Percentiles rank a stretch among this genome's conserved stretches.
Conservation (phyloP, 2,329 filamentous ascomycete species). For the Cylindrodendrum hubeiense region DNA sequence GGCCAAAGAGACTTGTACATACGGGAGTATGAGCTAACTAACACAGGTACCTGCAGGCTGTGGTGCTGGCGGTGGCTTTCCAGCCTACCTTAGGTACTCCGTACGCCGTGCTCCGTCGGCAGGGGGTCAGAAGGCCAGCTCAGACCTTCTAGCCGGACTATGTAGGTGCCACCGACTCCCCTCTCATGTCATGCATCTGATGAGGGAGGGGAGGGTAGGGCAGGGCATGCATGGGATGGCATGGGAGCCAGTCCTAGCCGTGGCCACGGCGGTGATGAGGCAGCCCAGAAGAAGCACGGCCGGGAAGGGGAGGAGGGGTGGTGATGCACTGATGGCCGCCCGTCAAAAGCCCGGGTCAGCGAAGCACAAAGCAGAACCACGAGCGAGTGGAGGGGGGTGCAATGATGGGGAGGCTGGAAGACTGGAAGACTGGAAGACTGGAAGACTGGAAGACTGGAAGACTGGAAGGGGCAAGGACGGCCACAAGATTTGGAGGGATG, state of each 20-base stretch:
- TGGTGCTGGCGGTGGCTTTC: slow-evolving; percentile 13
- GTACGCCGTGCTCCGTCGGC: not conserved
- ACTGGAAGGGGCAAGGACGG: not conserved
- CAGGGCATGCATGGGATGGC: not conserved
- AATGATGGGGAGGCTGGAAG: too few species aligned
- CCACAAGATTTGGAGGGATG: not conserved
- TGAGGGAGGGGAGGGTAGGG: slow-evolving; percentile 3
- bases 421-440: not conserved
- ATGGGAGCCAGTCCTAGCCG: not conserved
- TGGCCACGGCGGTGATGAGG: not conserved
- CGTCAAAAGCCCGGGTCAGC: not conserved
- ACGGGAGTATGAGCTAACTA: slow-evolving; percentile 11
- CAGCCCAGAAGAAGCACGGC: not conserved
- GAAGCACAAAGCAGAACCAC: not conserved
- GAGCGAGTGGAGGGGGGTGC: not conserved
- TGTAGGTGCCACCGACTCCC: slow-evolving; percentile 1
- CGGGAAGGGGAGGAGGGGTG: not conserved
- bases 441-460: not conserved
- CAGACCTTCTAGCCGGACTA: slow-evolving; percentile 8
- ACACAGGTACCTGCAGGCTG: slow-evolving; percentile 15
- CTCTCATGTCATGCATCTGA: slow-evolving; percentile 17
- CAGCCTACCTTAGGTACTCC: slow-evolving; percentile 4
- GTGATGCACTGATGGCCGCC: not conserved
- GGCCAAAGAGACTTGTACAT: slow-evolving; percentile 12
- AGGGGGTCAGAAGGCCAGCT: slow-evolving; percentile 21